Conservation (phyloP, 1,284 basidiomycete species). For the Tausonia pullulans region DNA sequence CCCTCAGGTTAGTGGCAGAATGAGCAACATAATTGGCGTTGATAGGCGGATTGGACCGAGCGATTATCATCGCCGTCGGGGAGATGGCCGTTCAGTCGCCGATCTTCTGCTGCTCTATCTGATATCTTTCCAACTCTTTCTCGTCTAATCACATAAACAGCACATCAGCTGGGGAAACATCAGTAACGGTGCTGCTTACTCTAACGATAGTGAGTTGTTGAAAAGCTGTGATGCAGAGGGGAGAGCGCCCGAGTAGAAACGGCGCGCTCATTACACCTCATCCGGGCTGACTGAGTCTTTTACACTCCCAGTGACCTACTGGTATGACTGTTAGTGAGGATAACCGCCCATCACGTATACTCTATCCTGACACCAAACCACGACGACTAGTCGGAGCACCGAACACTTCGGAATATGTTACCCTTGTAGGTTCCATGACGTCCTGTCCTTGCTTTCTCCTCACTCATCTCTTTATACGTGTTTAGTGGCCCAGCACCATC, state of each 20-base stretch:
- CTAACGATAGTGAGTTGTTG: conserved; percentile 7
- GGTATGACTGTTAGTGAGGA: conserved; percentile 15
- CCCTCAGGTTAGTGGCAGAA: conserved; percentile 15
- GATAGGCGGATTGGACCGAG: too few relatives aligned
- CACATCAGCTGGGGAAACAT: conserved; percentile 22
- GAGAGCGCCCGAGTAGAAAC: too few relatives aligned
- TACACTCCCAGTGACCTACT: conserved; percentile 15
- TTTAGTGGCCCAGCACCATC: conserved; percentile 18
- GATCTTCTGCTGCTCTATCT: not conserved
- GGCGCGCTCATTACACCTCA: not conserved
- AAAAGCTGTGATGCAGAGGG: too few relatives aligned
- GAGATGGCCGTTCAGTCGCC: too few relatives aligned
- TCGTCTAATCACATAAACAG: not conserved
- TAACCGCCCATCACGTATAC: too few relatives aligned
- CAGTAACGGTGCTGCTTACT: conserved; percentile 20
- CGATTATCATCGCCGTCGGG: too few relatives aligned
- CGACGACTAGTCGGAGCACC: too few relatives aligned
- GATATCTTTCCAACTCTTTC: not conserved
- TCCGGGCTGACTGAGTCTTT: not conserved
- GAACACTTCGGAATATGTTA: too few relatives aligned
- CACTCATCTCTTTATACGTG: not conserved
- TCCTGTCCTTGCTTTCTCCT: too few relatives aligned
- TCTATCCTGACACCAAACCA: too few relatives aligned
- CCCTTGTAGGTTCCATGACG: too few relatives aligned
- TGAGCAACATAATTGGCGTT: too few relatives aligned